Base-by-base conservation (phyloP, 176 grass and related monocot species). In the Thinopyrum elongatum region DNA sequence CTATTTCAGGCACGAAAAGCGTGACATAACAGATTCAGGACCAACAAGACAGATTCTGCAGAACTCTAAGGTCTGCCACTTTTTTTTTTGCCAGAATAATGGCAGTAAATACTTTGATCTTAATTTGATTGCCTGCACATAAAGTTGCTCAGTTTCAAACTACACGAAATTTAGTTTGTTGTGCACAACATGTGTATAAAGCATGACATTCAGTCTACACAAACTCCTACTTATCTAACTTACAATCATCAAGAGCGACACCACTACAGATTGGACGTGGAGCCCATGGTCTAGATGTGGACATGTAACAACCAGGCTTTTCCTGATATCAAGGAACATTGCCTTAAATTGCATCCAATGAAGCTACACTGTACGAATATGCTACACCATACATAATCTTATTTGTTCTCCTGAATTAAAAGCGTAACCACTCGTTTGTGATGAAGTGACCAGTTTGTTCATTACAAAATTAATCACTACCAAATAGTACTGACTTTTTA, bases 281-380 rank as follows among this genome's bases (percentile, higher is more conserved):
- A n/a, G 29, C 75, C 76, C 53, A 38, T 25, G 55, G 2, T 26
- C 22, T 25, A 61, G 30, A 61, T 78, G 76, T 61, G 76, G 76
- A 61, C 76, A 78, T 78, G 76, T 60, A 78, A 28, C 77, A 64
- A 64, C 25, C 35, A 10, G 11, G 23, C 23, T 29, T 80, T 76
- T 28, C 10, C 14, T 22, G 8, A 65, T 19, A 3, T 17, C 35
- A 17, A 41, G 7, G 19, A 36, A 35, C 51, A 59, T 14, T 78
- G 51, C 53, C 61, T 78, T 78, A 25, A 16, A 59, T 16, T 61
- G 76, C 22, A 23, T 38, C 22, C 53, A 26, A 78, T 10, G 53
- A 79, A 58, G 29, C 57, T 64, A 79, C 57, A 28, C 34, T 3
- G 14, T 15, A 79, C 11, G 77, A 80, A 64, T 42, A 11, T 80